These are phyloP conservation scores for Calonectria pseudoreteaudii DNA, from an alignment of 2,329 filamentous ascomycete genomes.

Conservation along the genomic window DNA sequence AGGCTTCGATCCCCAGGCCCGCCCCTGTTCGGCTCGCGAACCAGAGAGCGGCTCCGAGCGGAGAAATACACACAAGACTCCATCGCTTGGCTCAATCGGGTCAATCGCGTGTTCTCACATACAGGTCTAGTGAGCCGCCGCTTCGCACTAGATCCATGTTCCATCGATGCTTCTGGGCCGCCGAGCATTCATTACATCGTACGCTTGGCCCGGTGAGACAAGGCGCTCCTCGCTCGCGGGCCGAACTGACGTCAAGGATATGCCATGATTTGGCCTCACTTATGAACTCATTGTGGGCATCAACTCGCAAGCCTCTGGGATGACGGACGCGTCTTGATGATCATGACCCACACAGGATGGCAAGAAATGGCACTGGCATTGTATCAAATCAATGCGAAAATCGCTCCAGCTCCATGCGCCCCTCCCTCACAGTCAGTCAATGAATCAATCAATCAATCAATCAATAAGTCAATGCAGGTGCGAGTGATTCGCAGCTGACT, in stretches of 20 bases:
- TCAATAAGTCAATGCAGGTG: not conserved
- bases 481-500: not conserved
- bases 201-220: not conserved
- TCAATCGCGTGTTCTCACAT: slow-evolving; percentile 10
- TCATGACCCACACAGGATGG: not conserved
- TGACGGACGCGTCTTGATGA: not conserved
- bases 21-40: not conserved
- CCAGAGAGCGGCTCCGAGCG: slow-evolving; percentile 16
- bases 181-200: not conserved
- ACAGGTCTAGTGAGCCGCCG: not conserved
- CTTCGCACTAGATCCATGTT: not conserved
- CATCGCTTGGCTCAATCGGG: slow-evolving; percentile 5
- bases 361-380: not conserved
- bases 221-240: not conserved
- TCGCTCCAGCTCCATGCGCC: not conserved
- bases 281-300: not conserved
- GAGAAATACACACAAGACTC: slow-evolving; percentile 10
- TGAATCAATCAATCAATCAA: not conserved
- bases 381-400: not conserved
- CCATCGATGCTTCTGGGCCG: not conserved
- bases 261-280: not conserved
- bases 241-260: slow-evolving; percentile 17
- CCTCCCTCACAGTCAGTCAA: not conserved
- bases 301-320: not conserved
- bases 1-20: not conserved